phyloP scores from a whole-genome alignment of 1,284 basidiomycete species.

The Leccinum griseonigrum region DNA sequence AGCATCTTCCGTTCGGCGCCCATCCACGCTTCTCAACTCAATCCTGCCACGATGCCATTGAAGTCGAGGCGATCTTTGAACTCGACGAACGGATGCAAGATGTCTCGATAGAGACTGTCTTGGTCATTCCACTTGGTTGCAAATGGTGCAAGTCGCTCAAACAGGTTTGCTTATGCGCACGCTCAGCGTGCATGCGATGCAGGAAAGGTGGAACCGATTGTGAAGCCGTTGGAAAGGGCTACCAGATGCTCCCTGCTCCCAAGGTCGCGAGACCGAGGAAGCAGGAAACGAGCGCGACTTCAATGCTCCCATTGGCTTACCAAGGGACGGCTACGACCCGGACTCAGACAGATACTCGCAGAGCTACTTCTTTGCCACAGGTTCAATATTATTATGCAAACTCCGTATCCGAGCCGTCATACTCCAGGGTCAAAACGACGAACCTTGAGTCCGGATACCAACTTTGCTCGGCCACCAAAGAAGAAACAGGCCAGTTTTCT shows the following conservation, averaged over 20 bases:
- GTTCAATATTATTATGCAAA: neutral
- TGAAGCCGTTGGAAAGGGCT: conserved; percentile 4
- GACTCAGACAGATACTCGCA: neutral
- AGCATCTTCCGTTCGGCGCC: conserved; percentile 23
- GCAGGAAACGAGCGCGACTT: neutral
- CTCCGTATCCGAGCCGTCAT: neutral
- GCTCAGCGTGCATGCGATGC: conserved; percentile 24
- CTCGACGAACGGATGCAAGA: conserved; percentile 16
- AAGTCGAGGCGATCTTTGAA: conserved; percentile 28
- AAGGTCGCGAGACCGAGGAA: conserved; percentile 7
- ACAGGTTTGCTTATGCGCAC: conserved; percentile 26
- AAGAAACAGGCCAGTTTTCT: conserved; percentile 1
- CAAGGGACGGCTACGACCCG: neutral
- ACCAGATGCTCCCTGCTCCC: conserved; percentile 25
- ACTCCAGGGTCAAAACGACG: conserved; percentile 12
- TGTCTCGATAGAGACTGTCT: conserved; percentile 13
- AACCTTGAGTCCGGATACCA: conserved; percentile 12
- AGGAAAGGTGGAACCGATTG: conserved; percentile 7
- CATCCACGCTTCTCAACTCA: conserved; percentile 16
- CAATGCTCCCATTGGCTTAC: neutral
- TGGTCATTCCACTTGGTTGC: conserved; percentile 25
- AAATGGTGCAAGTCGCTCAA: conserved; percentile 8
- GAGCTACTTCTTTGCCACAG: neutral
- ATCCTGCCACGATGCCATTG: conserved; percentile 21
- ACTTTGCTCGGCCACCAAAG: conserved; percentile 10